Evolutionary conservation across 202 grass and related monocot species (phyloP), one percentile per base, ranked within the genome.

Genomic region (Dendrocalamus latiflorus): DNA sequence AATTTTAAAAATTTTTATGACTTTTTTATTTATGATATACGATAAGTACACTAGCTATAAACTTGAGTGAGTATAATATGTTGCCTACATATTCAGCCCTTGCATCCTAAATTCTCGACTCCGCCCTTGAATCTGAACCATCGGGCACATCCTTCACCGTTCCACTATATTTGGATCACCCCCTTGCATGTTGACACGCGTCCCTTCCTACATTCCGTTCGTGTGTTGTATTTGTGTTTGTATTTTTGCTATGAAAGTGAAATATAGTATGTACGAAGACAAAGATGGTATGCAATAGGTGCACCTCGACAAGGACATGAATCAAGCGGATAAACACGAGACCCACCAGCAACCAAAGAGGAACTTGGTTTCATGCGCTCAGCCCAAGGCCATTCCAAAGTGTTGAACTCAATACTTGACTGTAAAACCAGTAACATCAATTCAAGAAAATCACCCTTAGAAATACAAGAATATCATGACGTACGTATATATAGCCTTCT

Each of bases 321-420:
- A 51, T 68, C 78, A 78, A 78, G 88, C 54, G 88, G 88, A 90
- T 86, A 90, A 82, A 85, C 57, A 73, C 83, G 25, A 80, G 38
- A n/a, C 18, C 72, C 57, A 51, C 34, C 78, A 77, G 64, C 41
- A 18, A 62, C 44, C 49, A 53, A 30, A 42, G 6, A 41, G 65
- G 64, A 66, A 21, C 20, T 56, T 56, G n/a, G 39, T 71, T 56
- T 69, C 57, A 20, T 70, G 30, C 6, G 34, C 70, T 55, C 39
- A 24, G 22, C 44, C 36, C 15, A 30, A 15, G 15, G 20, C 44
- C 18, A 18, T 68, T 69, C 51, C 51, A 57, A 81, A 47, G 6
- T 34, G 49, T 68, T 49, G 4, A n/a, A 42, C 24, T 18, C 24
- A 22, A 74, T 45, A 7, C 78, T 61, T 64, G 39, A 43, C 8